These are phyloP conservation scores for Calcarisporium arbuscula DNA, from an alignment of 2,329 filamentous ascomycete genomes.

Conservation along the genomic window DNA sequence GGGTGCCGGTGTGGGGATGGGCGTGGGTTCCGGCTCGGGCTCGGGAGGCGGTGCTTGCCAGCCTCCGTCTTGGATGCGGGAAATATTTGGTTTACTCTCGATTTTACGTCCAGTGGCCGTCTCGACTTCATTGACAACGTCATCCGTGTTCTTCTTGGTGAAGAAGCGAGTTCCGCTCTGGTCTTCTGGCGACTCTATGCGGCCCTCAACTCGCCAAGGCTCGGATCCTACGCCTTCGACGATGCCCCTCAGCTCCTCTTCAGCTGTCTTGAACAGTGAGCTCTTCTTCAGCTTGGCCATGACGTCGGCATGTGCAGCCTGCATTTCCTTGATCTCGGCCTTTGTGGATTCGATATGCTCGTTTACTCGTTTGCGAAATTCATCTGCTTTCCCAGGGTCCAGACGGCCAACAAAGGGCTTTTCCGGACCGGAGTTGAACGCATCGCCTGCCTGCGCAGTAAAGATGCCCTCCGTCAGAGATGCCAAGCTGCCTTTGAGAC, in stretches of 20 bases:
- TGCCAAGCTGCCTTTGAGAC: conserved; percentile 75
- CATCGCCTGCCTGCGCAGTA: conserved; percentile 52
- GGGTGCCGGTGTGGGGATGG: conserved; percentile 1
- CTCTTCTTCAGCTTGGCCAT: conserved; percentile 69
- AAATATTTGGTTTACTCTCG: conserved; percentile 55
- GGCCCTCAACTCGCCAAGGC: conserved; percentile 56
- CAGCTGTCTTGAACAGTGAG: conserved; percentile 64
- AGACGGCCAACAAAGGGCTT: conserved; percentile 58
- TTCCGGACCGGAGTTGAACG: conserved; percentile 38
- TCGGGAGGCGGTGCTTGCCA: conserved; percentile 56
- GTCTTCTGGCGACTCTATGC: conserved; percentile 45
- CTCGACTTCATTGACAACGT: conserved; percentile 72
- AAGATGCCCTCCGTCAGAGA: conserved; percentile 81
- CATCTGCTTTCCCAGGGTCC: conserved; percentile 69
- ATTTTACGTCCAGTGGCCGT: conserved; percentile 61
- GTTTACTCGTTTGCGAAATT: conserved; percentile 74
- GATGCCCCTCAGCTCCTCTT: conserved; percentile 66
- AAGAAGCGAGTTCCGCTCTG: conserved; percentile 25
- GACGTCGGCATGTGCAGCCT: conserved; percentile 67
- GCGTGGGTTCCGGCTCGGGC: conserved; percentile 29
- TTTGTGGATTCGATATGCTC: conserved; percentile 67
- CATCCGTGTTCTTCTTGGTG: conserved; percentile 55
- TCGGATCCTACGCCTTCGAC: conserved; percentile 55
- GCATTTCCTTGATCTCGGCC: conserved; percentile 79
- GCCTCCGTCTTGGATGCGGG: conserved; percentile 73